Conservation (phyloP, 2,329 filamentous ascomycete species). For the Hymenoscyphus linearis region DNA sequence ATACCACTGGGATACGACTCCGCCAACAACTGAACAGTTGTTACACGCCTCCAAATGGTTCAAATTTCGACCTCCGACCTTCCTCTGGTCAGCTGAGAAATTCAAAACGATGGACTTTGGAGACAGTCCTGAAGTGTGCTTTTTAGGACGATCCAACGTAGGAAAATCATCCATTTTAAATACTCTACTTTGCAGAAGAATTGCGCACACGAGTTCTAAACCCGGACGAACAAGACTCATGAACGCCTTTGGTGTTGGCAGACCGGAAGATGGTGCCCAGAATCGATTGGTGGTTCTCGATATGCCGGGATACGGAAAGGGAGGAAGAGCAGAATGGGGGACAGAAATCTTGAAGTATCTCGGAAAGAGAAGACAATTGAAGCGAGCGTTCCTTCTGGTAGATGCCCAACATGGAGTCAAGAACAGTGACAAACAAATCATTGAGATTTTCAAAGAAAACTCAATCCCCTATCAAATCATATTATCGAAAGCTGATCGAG, state of each 20-base stretch:
- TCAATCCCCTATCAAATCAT: slow-evolving; percentile 60
- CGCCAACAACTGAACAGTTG: slow-evolving; percentile 40
- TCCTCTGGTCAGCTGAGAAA: slow-evolving; percentile 54
- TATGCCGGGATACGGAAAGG: slow-evolving; percentile 67
- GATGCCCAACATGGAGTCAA: slow-evolving; percentile 61
- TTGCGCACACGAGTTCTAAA: slow-evolving; percentile 52
- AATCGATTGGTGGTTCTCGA: slow-evolving; percentile 54
- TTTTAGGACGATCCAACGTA: slow-evolving; percentile 66
- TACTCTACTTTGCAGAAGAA: slow-evolving; percentile 46
- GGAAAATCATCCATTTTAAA: slow-evolving; percentile 66
- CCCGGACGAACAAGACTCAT: slow-evolving; percentile 59
- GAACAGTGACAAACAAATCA: slow-evolving; percentile 49
- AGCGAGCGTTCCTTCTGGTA: slow-evolving; percentile 57
- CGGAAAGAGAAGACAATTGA: slow-evolving; percentile 51
- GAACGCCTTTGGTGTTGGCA: slow-evolving; percentile 60
- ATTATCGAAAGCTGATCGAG: slow-evolving; percentile 59
- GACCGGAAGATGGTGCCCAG: slow-evolving; percentile 28
- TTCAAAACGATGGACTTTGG: slow-evolving; percentile 55
- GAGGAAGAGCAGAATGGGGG: slow-evolving; percentile 57
- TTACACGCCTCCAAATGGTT: slow-evolving; percentile 42
- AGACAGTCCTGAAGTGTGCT: slow-evolving; percentile 37
- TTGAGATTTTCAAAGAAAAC: slow-evolving; percentile 49
- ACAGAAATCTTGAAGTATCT: slow-evolving; percentile 65
- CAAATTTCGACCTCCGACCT: slow-evolving; percentile 41
- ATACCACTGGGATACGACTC: slow-evolving; percentile 46